Evolutionary conservation across 2,329 filamentous ascomycete species (phyloP).

Genomic region (Neofusicoccum laricinum): DNA sequence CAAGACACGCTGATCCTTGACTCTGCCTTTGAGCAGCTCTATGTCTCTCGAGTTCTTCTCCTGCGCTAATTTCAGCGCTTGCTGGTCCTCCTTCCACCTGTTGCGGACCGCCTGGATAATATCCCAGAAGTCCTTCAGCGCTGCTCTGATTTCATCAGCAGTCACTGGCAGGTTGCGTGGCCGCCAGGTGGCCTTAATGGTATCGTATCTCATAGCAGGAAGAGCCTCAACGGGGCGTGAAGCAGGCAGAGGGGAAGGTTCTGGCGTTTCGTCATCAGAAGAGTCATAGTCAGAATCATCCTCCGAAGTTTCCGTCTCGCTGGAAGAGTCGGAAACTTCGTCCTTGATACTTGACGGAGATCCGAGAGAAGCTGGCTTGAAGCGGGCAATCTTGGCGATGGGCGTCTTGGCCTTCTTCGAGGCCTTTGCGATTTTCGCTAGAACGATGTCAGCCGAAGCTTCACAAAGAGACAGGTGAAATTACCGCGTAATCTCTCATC

Average conservation of each 20-base stretch:
- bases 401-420: slow-evolving; percentile 24
- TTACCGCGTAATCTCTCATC: slow-evolving; percentile 39
- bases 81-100: slow-evolving; percentile 58
- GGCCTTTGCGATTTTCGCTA: slow-evolving; percentile 34
- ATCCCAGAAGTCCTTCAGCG: slow-evolving; percentile 58
- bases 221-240: slow-evolving; percentile 52
- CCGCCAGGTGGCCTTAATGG: slow-evolving; percentile 60
- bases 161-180: slow-evolving; percentile 50
- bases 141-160: slow-evolving; percentile 52
- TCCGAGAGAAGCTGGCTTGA: slow-evolving; percentile 7
- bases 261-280: slow-evolving; percentile 52
- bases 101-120: slow-evolving; percentile 59
- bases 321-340: slow-evolving; percentile 43
- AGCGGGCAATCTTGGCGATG: slow-evolving; percentile 6
- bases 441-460: background rate
- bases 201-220: slow-evolving; percentile 56
- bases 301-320: slow-evolving; percentile 45
- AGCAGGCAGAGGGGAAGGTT: slow-evolving; percentile 54
- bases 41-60: slow-evolving; percentile 55
- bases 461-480: background rate
- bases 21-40: slow-evolving; percentile 54
- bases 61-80: slow-evolving; percentile 56
- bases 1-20: slow-evolving; percentile 56
- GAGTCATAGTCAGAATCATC: slow-evolving; percentile 53
- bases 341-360: slow-evolving; percentile 21